Evolutionary conservation across 1,284 basidiomycete species (phyloP), one percentile per base, ranked within the genome.

Genomic region (Cryptococcus depauperatus): DNA sequence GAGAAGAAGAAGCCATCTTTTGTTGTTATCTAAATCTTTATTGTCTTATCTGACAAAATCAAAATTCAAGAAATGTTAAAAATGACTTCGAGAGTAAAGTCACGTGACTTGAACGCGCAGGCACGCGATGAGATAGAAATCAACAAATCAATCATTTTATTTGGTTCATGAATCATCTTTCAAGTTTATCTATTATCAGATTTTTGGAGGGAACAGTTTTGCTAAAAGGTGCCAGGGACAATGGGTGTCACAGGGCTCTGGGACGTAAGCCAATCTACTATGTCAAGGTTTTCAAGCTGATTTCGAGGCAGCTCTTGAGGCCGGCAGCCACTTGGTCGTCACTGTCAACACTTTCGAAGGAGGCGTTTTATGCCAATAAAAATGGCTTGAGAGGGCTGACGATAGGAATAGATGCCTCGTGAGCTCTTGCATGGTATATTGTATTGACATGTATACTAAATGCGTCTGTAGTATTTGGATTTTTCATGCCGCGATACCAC

Each of bases 201-300:
- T 6, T 41, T 8, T 41, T 41, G 39, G 39, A 18, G n/a, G 39
- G 14, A 28, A 13, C 13, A 29, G 27, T 19, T 41, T 5, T 7
- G 16, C 13, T 7, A 8, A 22, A 5, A 23, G 7, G 34, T 27
- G 28, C 11, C 16, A 18, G 19, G 40, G 41, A 22, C 16, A 7
- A 73, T 73, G 71, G 71, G 71, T 22, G 69, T 73, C 5, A 59
- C 64, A 14, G 69, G 69, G 13, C 51, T 73, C 19, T 73, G 71
- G 71, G 70, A 72, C 41, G 71, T 73, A 46, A 54, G 69, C 62
- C n/a, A 13, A 10, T 16, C 21, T 13, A 25, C 8, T 22, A 10
- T 22, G 21, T 9, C 13, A 37, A 16, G 35, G 21, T 22, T 9
- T 9, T 22, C 14, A 13, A 13, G 23, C 35, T 37, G 16, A 19